Base-by-base conservation (phyloP, 345 rosid species). In the Corymbia maculata region DNA sequence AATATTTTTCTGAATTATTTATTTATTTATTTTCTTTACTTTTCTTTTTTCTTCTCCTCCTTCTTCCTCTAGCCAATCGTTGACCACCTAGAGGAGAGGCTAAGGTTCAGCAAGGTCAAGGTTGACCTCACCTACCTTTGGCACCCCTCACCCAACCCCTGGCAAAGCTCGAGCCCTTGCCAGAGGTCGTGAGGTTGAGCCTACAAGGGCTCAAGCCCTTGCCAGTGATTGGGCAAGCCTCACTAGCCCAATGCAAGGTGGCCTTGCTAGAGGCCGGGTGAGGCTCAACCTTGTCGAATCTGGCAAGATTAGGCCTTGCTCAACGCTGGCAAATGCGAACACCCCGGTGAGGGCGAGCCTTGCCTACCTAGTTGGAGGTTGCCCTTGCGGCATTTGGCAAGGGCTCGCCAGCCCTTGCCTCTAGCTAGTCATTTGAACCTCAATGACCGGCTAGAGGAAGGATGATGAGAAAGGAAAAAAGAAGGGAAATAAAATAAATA, bases 311-410 rank as follows among this genome's bases (percentile, higher is more conserved):
- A 36, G 42, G 42, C 42, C 42, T 36, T 36, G 42, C 42, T 36
- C 42, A 36, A 2, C 2, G 42, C 42, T 36, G 4, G 42, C 42
- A 36, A 36, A 36, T 2, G 42, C 42, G 42, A 36, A 4, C 42
- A 36, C 42, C 42, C 42, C 4, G 42, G 42, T 36, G 42, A 36
- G 42, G 42, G 28, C 0, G 6, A 55, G 28, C 28, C 13, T 9
- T 1, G 12, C 61, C 28, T 1, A 2, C 61, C 28, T 0, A 55
- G 0, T 1, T 0, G 28, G 24, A 22, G 61, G 0, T 28, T 55
- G 24, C 61, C 61, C 61, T 55, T 28, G 21, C 22, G 28, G 61
- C 61, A 26, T 55, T 0, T 2, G 0, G 13, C 0, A 2, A 55
- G 28, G 61, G 28, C 6, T 5, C 61, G 0, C 0, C 3, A 0